phyloP scores from a whole-genome alignment of 2,329 filamentous ascomycete genomes.

The Colletotrichum sp. region DNA sequence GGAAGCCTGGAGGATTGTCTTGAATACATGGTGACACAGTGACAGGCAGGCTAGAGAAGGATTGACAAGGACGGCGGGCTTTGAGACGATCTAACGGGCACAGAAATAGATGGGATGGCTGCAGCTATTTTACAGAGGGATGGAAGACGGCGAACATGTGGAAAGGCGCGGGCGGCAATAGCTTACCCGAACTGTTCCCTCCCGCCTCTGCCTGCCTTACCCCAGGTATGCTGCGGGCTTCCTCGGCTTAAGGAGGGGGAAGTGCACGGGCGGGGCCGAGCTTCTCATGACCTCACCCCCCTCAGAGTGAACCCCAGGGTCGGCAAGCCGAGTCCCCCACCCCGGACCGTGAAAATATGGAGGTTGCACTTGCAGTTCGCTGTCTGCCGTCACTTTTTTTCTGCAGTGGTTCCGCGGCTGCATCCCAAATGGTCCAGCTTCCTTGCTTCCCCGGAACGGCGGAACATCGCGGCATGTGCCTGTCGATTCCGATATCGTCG shows the following conservation, averaged over 20 bases:
- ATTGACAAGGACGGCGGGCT: background rate
- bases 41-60: background rate
- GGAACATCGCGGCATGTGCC: background rate
- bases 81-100: slow-evolving; percentile 6
- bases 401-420: background rate
- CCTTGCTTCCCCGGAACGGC: background rate
- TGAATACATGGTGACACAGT: slow-evolving; percentile 31
- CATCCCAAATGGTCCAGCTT: background rate
- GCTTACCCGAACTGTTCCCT: background rate
- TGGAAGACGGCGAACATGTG: slow-evolving; percentile 11
- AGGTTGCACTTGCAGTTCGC: background rate
- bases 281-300: slow-evolving; percentile 11
- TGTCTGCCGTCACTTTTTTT: background rate
- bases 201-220: background rate
- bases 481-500: background rate
- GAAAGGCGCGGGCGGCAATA: slow-evolving; percentile 5
- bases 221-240: slow-evolving; percentile 16
- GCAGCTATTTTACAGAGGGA: slow-evolving; percentile 5
- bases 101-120: slow-evolving; percentile 5
- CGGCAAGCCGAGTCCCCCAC: slow-evolving; percentile 11
- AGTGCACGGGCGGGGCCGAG: slow-evolving; percentile 17
- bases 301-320: background rate
- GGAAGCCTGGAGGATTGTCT: slow-evolving; percentile 38
- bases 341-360: slow-evolving; percentile 17
- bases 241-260: slow-evolving; percentile 20